Evolutionary conservation across 1,139 yeast genomes (phyloP), one percentile per base, ranked within the genome.

Genomic region (Martiniozyma asiatica): DNA sequence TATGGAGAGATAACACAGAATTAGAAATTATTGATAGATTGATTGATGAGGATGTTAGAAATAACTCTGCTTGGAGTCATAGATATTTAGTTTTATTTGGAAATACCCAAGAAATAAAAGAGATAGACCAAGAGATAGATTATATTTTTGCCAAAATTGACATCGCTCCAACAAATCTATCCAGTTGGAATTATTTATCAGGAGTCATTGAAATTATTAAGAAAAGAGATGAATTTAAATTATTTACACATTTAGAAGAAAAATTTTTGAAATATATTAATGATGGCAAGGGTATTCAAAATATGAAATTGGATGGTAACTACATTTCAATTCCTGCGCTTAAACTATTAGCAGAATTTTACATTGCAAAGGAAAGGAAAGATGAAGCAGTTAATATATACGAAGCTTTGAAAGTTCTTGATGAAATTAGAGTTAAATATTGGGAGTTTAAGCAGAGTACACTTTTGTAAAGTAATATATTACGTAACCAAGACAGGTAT

Each of bases 61-160:
- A 89, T 56, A 92, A 89, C 52, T 80, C 94, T 33, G 96, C 94
- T 0, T 89, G 99, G 99, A 68, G 75, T 35, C 93, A 82, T 54
- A 63, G 96, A 32, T 80, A 62, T 57, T 84, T 76, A 45, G 51
- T 79, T 14, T 47, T 50, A 21, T 61, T 64, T 35, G 57, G 59
- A 2, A 22, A 22, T 9, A 14, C 24, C 2, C 16, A 13, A 8
- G 20, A 22, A 8, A 25, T 27, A 2, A 29, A 29, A 6, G 9
- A 16, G 14, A 22, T 65, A 16, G 39, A 44, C 1, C 53, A 49
- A 3, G 79, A 73, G 39, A 42, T 69, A 4, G 58, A 57, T 5
- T 81, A 54, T 44, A 63, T 66, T 1, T 56, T 59, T 35, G 44
- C 40, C 1, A 52, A 62, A 34, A 77, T 85, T 18, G 55, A 43